These are phyloP conservation scores for Lasiosphaeria ovina DNA, from an alignment of 495 filamentous ascomycete species.

Conservation along the genomic window DNA sequence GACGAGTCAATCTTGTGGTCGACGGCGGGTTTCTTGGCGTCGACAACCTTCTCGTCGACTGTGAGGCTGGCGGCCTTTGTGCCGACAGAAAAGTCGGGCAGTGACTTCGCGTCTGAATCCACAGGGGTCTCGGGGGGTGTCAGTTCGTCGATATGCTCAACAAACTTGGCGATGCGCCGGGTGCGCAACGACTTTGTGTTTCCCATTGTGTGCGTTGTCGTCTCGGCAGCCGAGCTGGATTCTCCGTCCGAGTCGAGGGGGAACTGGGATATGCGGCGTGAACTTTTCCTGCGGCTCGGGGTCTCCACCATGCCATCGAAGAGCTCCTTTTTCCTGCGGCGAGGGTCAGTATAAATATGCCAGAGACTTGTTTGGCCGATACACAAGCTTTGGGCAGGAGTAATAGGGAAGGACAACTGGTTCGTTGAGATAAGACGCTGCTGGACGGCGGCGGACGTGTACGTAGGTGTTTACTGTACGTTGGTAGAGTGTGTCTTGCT, in stretches of 20 bases:
- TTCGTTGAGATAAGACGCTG: neutral
- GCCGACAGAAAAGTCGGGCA: constrained; percentile 19
- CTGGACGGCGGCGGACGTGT: too few species aligned
- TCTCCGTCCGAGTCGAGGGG: constrained; percentile 44
- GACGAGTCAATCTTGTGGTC: constrained; percentile 80
- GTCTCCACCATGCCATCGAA: constrained; percentile 54
- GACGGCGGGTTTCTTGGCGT: constrained; percentile 64
- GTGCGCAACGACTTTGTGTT: constrained; percentile 30
- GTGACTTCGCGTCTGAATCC: constrained; percentile 31
- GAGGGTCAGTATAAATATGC: constrained; percentile 8
- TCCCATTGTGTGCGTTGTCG: constrained; percentile 17
- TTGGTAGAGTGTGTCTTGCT: too few species aligned
- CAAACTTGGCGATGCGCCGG: constrained; percentile 42
- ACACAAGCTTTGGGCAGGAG: neutral
- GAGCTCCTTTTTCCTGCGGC: constrained; percentile 47
- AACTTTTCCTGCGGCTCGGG: constrained; percentile 34
- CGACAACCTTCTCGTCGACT: constrained; percentile 49
- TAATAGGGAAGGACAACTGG: neutral
- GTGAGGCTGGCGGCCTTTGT: constrained; percentile 24
- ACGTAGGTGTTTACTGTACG: too few species aligned
- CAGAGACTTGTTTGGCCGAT: neutral
- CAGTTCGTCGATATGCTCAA: constrained; percentile 43
- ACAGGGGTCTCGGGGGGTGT: constrained; percentile 28
- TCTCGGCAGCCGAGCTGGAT: constrained; percentile 40
- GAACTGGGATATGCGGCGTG: constrained; percentile 44